phyloP scores from a whole-genome alignment of 2,329 filamentous ascomycete species.

The Fusarium sp. region DNA sequence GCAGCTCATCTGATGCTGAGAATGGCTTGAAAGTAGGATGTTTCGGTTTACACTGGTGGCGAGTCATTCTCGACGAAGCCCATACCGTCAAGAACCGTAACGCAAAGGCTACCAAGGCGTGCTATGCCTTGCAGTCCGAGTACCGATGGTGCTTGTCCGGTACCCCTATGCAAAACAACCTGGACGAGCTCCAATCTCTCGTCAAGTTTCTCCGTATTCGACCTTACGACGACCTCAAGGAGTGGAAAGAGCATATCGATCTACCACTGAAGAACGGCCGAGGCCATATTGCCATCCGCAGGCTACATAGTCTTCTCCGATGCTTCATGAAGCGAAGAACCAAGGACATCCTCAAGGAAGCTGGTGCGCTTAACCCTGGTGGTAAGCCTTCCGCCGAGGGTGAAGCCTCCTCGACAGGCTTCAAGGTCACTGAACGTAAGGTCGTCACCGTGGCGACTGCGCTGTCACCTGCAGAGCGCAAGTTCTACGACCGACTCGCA shows the following conservation, averaged over 20 bases:
- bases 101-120: conserved; percentile 93
- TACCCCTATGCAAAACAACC: conserved; percentile 97
- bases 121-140: conserved; percentile 83
- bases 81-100: conserved; percentile 99
- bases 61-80: conserved; percentile 93
- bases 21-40: conserved; percentile 79
- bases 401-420: conserved; percentile 68
- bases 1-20: conserved; percentile 70
- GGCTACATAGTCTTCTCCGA: conserved; percentile 84
- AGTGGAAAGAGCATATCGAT: conserved; percentile 94
- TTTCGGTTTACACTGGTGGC: conserved; percentile 94
- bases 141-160: conserved; percentile 97
- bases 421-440: conserved; percentile 92
- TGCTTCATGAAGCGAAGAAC: conserved; percentile 99
- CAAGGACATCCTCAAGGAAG: conserved; percentile 93
- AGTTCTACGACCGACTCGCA: conserved; percentile 87
- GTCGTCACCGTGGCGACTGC: conserved; percentile 82
- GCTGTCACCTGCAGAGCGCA: conserved; percentile 82
- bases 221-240: conserved; percentile 85
- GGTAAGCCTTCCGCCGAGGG: conserved; percentile 69
- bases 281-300: conserved; percentile 87
- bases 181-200: conserved; percentile 94
- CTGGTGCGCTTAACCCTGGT: conserved; percentile 81
- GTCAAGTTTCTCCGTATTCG: conserved; percentile 93
- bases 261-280: conserved; percentile 88